Evolutionary conservation across 805 yeast species (phyloP), one percentile per base, ranked within the genome.

Genomic region (Yamadazyma akitaensis): DNA sequence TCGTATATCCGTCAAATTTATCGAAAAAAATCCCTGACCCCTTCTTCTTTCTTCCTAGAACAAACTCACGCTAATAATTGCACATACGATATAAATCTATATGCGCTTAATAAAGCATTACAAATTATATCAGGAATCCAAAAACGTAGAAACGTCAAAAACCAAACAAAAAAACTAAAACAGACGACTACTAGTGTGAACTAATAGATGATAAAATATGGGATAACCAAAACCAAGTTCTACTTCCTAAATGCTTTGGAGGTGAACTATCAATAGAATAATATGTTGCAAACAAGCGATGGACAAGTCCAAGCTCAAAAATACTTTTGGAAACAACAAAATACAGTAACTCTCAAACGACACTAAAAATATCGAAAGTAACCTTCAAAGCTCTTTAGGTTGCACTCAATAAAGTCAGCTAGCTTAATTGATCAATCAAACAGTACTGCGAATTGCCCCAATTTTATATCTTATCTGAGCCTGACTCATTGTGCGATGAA

Each of bases 71-170:
- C 40, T 37, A 34, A 16, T 12, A 34, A 34, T 9, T 17, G 19
- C 9, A 14, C 24, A 21, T 21, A 21, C 7, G 24, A 34, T 18
- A 34, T 34, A n/a, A 14, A 10, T 14, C 35, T 17, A 38, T 38
- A 26, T 25, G 26, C 26, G 37, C 19, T 33, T 33, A 33, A n/a
- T 5, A 33, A n/a, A 14, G 37, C 37, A 33, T 33, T 33, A 11
- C 11, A 5, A 33, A 10, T 17, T 25, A 16, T 26, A 26, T 3
- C 25, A 38, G 25, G 33, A 24, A 41, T 10, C 32, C 32, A 32
- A 41, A 41, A 41, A 41, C 43, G 43, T 41, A 17, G 43, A 41
- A 41, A 41, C 43, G 43, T 36, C 34, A n/a, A 38, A 26, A 13
- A 38, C 16, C 41, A 12, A 38, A 28, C 5, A 34, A 34, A 5